These are phyloP conservation scores for Rutstroemia sp. DNA, from an alignment of 2,329 filamentous ascomycete species.

Conservation along the genomic window DNA sequence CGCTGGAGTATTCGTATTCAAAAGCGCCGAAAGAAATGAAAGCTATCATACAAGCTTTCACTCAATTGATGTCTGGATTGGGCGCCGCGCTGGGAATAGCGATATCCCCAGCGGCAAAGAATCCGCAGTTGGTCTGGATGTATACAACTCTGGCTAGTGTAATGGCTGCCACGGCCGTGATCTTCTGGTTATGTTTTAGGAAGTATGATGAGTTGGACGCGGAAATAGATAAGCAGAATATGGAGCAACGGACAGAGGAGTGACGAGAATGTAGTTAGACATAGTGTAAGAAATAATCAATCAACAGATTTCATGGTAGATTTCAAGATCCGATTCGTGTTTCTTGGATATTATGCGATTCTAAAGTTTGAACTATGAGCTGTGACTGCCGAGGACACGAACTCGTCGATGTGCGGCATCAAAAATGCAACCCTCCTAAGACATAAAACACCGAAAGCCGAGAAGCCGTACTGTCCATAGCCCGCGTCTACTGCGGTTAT, in stretches of 20 bases:
- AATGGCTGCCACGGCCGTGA: neutral
- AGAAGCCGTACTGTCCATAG: no score
- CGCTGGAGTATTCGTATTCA: constrained; percentile 66
- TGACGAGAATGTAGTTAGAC: no score
- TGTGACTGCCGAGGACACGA: no score
- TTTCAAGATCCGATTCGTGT: no score
- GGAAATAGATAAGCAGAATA: neutral
- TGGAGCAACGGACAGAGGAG: neutral
- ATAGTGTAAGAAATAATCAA: no score
- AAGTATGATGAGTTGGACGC: neutral
- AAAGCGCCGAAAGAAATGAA: constrained; percentile 66
- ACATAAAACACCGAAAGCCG: no score
- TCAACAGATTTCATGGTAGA: no score
- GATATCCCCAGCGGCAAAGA: neutral
- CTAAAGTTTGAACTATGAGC: no score
- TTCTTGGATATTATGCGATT: no score
- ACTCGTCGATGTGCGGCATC: no score
- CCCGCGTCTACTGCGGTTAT: no score
- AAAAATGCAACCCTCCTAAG: no score
- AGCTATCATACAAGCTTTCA: constrained; percentile 50
- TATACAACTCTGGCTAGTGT: neutral
- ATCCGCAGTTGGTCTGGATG: neutral
- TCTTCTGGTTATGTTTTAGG: neutral
- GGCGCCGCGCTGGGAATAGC: constrained; percentile 38
- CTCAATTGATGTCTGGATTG: constrained; percentile 50